Evolutionary conservation across 345 rosid species (phyloP).

Genomic region (Boechera retrofracta): DNA sequence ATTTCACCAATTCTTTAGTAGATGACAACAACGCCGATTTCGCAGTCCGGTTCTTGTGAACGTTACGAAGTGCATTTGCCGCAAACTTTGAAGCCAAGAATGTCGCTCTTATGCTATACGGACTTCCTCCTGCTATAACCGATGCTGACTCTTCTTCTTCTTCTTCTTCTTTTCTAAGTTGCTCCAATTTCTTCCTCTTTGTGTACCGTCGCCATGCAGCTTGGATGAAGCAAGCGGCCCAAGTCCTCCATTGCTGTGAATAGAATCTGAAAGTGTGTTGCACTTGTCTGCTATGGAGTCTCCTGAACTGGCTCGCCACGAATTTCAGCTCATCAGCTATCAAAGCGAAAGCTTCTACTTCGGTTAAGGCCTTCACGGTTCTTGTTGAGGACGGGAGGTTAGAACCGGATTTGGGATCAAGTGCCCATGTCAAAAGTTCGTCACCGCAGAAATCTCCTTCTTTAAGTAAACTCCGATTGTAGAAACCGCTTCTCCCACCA

Average conservation of each 20-base stretch:
- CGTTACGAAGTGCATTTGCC: conserved; percentile 88
- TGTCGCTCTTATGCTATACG: conserved; percentile 85
- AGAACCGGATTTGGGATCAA: conserved; percentile 84
- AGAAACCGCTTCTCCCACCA: conserved; percentile 95
- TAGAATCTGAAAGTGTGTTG: conserved; percentile 97
- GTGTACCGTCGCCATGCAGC: conserved; percentile 93
- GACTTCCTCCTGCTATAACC: conserved; percentile 54
- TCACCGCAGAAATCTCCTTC: conserved; percentile 98
- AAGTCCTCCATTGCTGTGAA: conserved; percentile 96
- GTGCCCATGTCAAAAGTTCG: conserved; percentile 95
- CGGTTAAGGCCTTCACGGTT: conserved; percentile 79
- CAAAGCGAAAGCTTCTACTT: conserved; percentile 95
- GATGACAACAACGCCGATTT: conserved; percentile 49
- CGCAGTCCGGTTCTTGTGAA: conserved; percentile 72
- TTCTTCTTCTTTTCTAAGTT: conserved; percentile 74
- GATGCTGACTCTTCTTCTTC: conserved; percentile 50
- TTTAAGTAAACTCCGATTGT: conserved; percentile 71
- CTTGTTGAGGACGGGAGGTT: conserved; percentile 94
- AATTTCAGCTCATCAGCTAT: conserved; percentile 88
- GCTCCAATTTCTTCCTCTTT: conserved; percentile 82
- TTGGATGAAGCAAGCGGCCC: conserved; percentile 98
- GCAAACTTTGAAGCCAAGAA: conserved; percentile 89
- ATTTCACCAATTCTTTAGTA: conserved; percentile 71
- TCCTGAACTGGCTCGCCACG: conserved; percentile 91
- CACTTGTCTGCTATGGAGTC: conserved; percentile 93